Evolutionary conservation across 208 protist genomes (phyloP), one percentile per base, ranked within the genome.

Genomic region (Naegleria lovaniensis): DNA sequence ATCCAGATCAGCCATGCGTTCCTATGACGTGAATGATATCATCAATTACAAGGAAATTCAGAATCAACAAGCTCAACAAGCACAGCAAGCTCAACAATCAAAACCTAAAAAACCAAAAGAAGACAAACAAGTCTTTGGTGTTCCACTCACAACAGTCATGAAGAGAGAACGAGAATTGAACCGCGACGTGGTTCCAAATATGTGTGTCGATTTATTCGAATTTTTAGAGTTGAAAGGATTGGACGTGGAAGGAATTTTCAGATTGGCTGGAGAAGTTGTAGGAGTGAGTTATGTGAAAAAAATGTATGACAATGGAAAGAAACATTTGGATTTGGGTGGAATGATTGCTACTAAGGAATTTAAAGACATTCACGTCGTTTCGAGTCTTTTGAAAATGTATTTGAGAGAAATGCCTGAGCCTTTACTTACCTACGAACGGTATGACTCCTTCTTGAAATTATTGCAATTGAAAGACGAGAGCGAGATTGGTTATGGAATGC

Each of bases 351-450:
- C 15, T n/a, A 51, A 87, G 15, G 51, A 89, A 40, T 39, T 76
- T 15, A 83, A 83, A 39, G 86, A 89, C 41, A 76, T 89, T 76
- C 86, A 89, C 41, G 29, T 16, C 41, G 51, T 76, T 16, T 15
- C 86, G 29, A 29, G 86, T 76, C 36, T 75, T 25, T 43, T 89
- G 5, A 89, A 89, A 76, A n/a, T 43, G 25, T 89, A 43, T 22
- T 43, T 89, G 25, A 89, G 86, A 89, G 48, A 75, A 22, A 43
- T 89, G 25, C 86, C 86, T 43, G 25, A 39, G 6, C 86, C 86
- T 43, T 76, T 89, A n/a, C 41, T 76, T 0, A 76, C 51, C 11
- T 88, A 58, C 38, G n/a, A 88, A 19, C 0, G 6, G 0, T 88
- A 88, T 55, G 84, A 88, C n/a, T 13, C 16, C 13, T 88, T 88